phyloP scores from a whole-genome alignment of 2,329 filamentous ascomycete species.

The Neoarthrinium moseri region DNA sequence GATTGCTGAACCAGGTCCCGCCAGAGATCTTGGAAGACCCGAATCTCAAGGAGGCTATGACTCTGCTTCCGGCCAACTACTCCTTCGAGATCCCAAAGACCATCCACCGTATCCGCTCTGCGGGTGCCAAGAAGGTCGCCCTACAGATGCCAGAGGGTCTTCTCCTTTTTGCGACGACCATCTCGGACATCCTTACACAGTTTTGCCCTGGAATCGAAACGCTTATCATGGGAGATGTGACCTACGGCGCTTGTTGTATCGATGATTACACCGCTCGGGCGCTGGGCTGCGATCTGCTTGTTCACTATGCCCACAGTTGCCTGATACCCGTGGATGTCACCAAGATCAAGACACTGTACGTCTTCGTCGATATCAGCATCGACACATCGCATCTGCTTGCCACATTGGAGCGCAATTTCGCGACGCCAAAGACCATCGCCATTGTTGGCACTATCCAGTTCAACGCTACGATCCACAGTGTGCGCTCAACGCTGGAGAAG shows the following conservation, averaged over 20 bases:
- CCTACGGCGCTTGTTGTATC: slow-evolving; percentile 97
- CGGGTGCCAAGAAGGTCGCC: slow-evolving; percentile 77
- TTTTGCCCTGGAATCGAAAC: slow-evolving; percentile 93
- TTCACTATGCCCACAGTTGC: slow-evolving; percentile 97
- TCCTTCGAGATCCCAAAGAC: slow-evolving; percentile 98
- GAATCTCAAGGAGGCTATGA: slow-evolving; percentile 83
- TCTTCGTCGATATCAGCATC: slow-evolving; percentile 97
- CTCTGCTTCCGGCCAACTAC: slow-evolving; percentile 90
- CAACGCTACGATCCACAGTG: slow-evolving; percentile 91
- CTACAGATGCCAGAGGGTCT: slow-evolving; percentile 98
- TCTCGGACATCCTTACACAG: slow-evolving; percentile 91
- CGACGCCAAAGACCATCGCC: slow-evolving; percentile 80
- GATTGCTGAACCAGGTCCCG: slow-evolving; percentile 89
- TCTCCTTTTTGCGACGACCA: slow-evolving; percentile 92
- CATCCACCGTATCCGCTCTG: slow-evolving; percentile 85
- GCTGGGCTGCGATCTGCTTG: slow-evolving; percentile 87
- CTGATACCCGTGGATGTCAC: slow-evolving; percentile 95
- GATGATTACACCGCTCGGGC: slow-evolving; percentile 97
- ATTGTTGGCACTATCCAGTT: slow-evolving; percentile 98
- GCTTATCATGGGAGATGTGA: slow-evolving; percentile 98
- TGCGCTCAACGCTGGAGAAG: slow-evolving; percentile 72
- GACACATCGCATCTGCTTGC: slow-evolving; percentile 84
- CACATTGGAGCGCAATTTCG: slow-evolving; percentile 86
- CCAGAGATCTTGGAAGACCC: slow-evolving; percentile 81
- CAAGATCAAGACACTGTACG: slow-evolving; percentile 94